A percentile compares a stretch with the other conserved stretches of the same genome.
phyloP scores from a whole-genome alignment of 192 early-diverging fungal genomes.

The Ambispora gerdemannii region DNA sequence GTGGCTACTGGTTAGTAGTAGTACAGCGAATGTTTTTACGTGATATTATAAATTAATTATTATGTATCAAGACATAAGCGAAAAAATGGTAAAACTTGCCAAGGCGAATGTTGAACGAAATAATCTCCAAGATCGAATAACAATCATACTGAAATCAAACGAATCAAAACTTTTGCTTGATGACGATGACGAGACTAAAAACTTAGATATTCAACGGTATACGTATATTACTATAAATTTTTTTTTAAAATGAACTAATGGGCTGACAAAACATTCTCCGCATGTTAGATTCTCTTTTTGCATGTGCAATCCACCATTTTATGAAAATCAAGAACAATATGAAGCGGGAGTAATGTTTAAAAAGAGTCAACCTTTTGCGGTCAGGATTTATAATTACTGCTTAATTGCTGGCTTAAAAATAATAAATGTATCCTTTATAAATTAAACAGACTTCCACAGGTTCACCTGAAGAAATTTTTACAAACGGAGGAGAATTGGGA shows the following conservation, averaged over 20 bases:
- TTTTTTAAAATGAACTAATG: conserved; percentile 25
- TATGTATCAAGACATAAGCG: conserved; percentile 60
- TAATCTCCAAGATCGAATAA: conserved; percentile 53
- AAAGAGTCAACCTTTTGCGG: conserved; percentile 43
- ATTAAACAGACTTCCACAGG: conserved; percentile 52
- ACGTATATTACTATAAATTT: conserved; percentile 18
- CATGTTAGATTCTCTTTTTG: conserved; percentile 57
- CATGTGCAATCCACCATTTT: conserved; percentile 96
- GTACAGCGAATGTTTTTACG: too few relatives aligned
- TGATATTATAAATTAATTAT: too few relatives aligned
- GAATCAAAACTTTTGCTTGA: conserved; percentile 24
- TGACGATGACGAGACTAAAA: too few relatives aligned
- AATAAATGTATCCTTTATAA: neutral
- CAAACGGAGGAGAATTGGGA: conserved; percentile 71
- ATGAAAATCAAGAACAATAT: conserved; percentile 57
- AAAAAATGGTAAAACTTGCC: conserved; percentile 60
- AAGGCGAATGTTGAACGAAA: conserved; percentile 64
- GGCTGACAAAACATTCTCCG: conserved; percentile 21
- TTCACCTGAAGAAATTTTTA: conserved; percentile 69
- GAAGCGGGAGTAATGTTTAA: conserved; percentile 52
- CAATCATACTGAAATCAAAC: conserved; percentile 38
- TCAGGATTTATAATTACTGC: conserved; percentile 26
- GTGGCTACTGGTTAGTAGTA: conserved; percentile 73
- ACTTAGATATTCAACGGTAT: too few relatives aligned
- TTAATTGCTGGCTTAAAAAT: neutral